Percentiles rank a stretch among this genome's conserved stretches.
Evolutionary conservation across 1,284 basidiomycete species (phyloP).

Genomic region (Caloboletus firmus): DNA sequence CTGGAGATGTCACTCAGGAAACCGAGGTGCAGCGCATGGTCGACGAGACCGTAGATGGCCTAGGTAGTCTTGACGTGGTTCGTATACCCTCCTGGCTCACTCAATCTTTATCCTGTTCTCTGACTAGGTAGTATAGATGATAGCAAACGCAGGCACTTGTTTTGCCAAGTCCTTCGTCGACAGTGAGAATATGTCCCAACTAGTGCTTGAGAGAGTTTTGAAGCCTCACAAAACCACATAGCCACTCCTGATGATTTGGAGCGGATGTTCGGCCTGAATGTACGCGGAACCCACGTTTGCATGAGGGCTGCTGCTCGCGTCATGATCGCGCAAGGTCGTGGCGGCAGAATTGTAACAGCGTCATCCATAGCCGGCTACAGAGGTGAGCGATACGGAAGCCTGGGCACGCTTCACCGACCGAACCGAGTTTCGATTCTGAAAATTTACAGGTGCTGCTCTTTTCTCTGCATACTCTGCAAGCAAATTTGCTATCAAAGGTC

Average conservation of each 20-base stretch:
- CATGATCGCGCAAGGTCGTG: constrained; percentile 4
- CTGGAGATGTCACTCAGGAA: constrained; percentile 4
- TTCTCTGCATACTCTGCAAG: constrained; percentile 10
- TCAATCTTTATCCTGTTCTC: too few relatives aligned
- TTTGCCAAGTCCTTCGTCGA: constrained; percentile 5
- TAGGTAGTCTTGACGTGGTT: constrained; percentile 5
- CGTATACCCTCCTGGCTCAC: background rate
- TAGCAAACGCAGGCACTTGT: constrained; percentile 7
- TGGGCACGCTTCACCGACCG: too few relatives aligned
- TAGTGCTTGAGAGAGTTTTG: background rate
- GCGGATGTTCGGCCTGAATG: constrained; percentile 4
- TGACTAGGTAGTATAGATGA: background rate
- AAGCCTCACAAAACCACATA: background rate
- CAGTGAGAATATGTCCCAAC: background rate
- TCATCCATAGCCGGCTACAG: constrained; percentile 6
- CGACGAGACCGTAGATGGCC: background rate
- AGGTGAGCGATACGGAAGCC: background rate
- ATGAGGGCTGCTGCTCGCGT: constrained; percentile 4
- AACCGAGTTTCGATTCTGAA: background rate
- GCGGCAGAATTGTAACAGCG: constrained; percentile 8
- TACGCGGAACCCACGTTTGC: constrained; percentile 4
- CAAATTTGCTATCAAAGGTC: constrained; percentile 9
- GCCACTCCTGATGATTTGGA: constrained; percentile 1
- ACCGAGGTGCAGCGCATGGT: constrained; percentile 3
- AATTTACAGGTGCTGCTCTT: background rate